Base-by-base conservation (phyloP, 306 rosid genomes). In the Ormosia semicastrata region DNA sequence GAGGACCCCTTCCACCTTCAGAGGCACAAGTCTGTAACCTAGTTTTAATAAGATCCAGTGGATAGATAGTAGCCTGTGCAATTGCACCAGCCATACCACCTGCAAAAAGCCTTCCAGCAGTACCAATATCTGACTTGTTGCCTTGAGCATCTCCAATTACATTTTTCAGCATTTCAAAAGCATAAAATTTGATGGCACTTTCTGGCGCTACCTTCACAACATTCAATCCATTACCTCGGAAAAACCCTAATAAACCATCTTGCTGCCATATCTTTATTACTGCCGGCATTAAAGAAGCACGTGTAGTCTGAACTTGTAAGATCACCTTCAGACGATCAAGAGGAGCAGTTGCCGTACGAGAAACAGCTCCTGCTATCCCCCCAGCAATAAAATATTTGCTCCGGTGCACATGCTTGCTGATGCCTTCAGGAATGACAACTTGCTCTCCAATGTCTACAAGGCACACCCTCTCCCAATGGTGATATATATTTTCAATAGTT, bases 291-390 rank as follows among this genome's bases (percentile, higher is more conserved):
- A 88, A 62, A 18, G 91, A 71, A 71, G 89, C 84, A 41, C 39
- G 67, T 43, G 87, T 81, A 13, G 91, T 88, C 83, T 88, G 88
- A 71, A 88, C 66, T 80, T 88, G 91, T 53, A 88, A 82, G 76
- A 72, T 18, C 73, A 88, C 91, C 87, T 88, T 88, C 40, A 88
- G 79, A 58, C 91, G 91, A 82, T 88, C 91, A 67, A 88, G 91
- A 71, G 91, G 89, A 59, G 91, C 89, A 53, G 91, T 88, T 85
- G 83, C 87, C 13, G 91, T 88, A 34, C 91, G 91, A 79, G 91
- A 88, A 34, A 88, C 83, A 71, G 85, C 91, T 79, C 91, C 91
- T 8, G 91, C 89, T 76, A 88, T 82, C 7, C 87, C 91, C 11
- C 91, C 91, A 1, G 91, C 91, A 66, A 88, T 82, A 47, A 88